phyloP scores from a whole-genome alignment of 106 monocot species.

The Apostasia shenzhenica region DNA sequence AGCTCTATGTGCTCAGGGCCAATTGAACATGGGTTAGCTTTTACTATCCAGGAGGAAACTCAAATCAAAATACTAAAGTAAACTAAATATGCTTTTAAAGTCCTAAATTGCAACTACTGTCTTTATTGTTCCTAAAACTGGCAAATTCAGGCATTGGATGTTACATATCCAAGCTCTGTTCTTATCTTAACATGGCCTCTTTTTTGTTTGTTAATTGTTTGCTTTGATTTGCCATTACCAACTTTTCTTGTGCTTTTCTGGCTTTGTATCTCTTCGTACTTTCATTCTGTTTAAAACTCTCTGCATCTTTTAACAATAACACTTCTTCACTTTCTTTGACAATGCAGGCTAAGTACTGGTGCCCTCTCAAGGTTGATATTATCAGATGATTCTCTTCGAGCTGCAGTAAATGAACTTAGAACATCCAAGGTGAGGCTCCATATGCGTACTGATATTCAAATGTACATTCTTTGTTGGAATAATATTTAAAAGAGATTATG shows the following conservation, averaged over 20 bases:
- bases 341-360: constrained; percentile 85
- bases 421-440: constrained; percentile 57
- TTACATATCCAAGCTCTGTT: too few relatives aligned
- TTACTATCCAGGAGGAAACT: too few relatives aligned
- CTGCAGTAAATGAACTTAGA: constrained; percentile 84
- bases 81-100: too few relatives aligned
- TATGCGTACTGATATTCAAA: too few relatives aligned
- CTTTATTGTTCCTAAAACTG: too few relatives aligned
- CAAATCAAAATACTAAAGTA: too few relatives aligned
- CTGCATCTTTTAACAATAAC: background rate
- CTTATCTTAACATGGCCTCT: too few relatives aligned
- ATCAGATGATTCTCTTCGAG: constrained; percentile 90
- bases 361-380: constrained; percentile 84
- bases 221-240: background rate
- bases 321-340: background rate
- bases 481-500: too few relatives aligned
- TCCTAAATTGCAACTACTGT: too few relatives aligned
- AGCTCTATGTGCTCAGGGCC: too few relatives aligned
- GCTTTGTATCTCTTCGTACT: background rate
- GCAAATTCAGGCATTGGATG: too few relatives aligned
- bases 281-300: background rate
- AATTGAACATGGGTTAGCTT: too few relatives aligned
- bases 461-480: background rate
- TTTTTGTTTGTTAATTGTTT: background rate
- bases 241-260: background rate